A percentile compares a stretch with the other conserved stretches of the same genome.
Evolutionary conservation across 805 yeast species (phyloP).

Genomic region (Brettanomyces sp.): DNA sequence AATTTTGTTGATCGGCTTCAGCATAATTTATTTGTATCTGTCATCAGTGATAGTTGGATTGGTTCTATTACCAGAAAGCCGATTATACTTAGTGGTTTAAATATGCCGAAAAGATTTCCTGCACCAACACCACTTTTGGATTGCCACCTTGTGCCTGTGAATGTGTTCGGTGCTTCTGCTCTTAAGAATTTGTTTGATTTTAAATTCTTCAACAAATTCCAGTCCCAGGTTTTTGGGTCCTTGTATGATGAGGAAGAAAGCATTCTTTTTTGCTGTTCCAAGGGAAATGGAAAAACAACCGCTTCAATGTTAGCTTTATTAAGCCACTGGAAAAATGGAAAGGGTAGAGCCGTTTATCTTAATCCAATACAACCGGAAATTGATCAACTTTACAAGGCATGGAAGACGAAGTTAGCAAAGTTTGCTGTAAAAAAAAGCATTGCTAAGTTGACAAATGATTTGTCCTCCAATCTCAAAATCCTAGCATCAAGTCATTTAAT

Average conservation of each 20-base stretch:
- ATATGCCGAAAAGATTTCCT: constrained; percentile 55
- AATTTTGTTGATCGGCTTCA: constrained; percentile 40
- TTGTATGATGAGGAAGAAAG: constrained; percentile 45
- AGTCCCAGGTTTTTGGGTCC: constrained; percentile 59
- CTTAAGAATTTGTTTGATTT: constrained; percentile 39
- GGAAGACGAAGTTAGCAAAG: constrained; percentile 42
- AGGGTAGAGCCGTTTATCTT: constrained; percentile 68
- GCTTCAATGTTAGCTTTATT: constrained; percentile 67
- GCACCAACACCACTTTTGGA: constrained; percentile 52
- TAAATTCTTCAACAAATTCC: constrained; percentile 56
- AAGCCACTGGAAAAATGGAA: constrained; percentile 60
- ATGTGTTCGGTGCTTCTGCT: constrained; percentile 39
- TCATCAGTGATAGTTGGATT: constrained; percentile 80
- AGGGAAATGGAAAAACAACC: constrained; percentile 68
- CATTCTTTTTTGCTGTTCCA: constrained; percentile 59
- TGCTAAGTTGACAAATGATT: constrained; percentile 49
- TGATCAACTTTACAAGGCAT: constrained; percentile 34
- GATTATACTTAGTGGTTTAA: constrained; percentile 40
- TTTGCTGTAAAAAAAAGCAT: constrained; percentile 53
- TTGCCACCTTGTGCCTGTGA: constrained; percentile 37
- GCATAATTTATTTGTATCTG: constrained; percentile 65
- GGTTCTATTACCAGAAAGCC: constrained; percentile 62
- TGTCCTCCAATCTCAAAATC: constrained; percentile 41
- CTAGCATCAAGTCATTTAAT: constrained; percentile 57
- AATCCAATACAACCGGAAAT: constrained; percentile 51